Conservation (phyloP, 2,329 filamentous ascomycete genomes). For the Microdochium nivale region DNA sequence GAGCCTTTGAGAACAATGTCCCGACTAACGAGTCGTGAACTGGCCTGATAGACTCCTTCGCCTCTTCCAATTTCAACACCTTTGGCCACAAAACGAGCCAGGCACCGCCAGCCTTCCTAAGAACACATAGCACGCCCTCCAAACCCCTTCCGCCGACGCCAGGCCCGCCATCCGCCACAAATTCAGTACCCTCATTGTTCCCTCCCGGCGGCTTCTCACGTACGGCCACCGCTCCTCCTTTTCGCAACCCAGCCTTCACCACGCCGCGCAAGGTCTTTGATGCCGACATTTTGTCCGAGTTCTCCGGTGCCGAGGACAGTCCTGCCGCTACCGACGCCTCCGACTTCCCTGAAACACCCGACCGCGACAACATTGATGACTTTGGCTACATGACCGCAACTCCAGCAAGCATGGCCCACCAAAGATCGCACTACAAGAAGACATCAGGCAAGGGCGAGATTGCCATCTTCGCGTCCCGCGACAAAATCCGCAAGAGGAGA, state of each 20-base stretch:
- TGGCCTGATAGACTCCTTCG: conserved; percentile 18
- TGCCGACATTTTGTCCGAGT: conserved; percentile 42
- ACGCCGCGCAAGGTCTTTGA: conserved; percentile 53
- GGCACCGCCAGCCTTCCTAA: conserved; percentile 11
- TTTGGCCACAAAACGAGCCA: conserved; percentile 22
- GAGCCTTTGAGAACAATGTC: not conserved
- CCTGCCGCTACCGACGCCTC: conserved; percentile 50
- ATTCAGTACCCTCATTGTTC: conserved; percentile 25
- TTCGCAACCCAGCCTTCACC: conserved; percentile 56
- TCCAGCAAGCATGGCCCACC: conserved; percentile 37
- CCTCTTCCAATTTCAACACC: conserved; percentile 26
- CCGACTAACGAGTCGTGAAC: not conserved
- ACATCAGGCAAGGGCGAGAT: conserved; percentile 59
- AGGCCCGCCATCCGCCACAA: conserved; percentile 4
- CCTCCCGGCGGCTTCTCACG: conserved; percentile 29
- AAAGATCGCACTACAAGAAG: conserved; percentile 28
- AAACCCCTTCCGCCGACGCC: conserved; percentile 26
- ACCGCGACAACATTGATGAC: conserved; percentile 31
- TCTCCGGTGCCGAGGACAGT: conserved; percentile 50
- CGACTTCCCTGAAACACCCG: conserved; percentile 43
- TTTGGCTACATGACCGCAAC: conserved; percentile 35
- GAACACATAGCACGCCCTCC: conserved; percentile 24
- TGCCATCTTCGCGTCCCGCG: conserved; percentile 25
- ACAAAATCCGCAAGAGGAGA: conserved; percentile 45
- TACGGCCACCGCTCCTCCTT: conserved; percentile 38